These are phyloP conservation scores for Candida berthetii DNA, from an alignment of 805 yeast genomes.

Conservation along the genomic window DNA sequence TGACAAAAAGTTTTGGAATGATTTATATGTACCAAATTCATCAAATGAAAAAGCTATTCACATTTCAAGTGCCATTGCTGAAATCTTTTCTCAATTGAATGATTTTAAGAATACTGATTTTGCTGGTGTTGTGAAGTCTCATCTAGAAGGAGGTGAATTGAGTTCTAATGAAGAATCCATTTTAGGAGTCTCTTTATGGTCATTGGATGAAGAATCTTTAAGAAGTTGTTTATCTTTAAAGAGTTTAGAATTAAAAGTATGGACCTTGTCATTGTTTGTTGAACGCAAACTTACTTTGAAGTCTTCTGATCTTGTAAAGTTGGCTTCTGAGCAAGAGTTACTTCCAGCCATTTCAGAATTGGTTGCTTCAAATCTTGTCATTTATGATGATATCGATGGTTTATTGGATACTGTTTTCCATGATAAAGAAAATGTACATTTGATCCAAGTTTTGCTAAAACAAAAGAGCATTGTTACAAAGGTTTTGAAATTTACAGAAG, in stretches of 20 bases:
- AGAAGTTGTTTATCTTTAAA: slow-evolving; percentile 4
- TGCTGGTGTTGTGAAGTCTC: slow-evolving; percentile 4
- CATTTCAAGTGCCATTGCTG: slow-evolving; percentile 26
- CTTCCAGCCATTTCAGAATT: slow-evolving; percentile 5
- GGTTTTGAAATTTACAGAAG: slow-evolving; percentile 3
- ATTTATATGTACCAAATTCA: slow-evolving; percentile 9
- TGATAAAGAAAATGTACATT: slow-evolving; percentile 5
- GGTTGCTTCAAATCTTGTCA: slow-evolving; percentile 9
- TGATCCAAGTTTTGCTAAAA: slow-evolving; percentile 10
- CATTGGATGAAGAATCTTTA: slow-evolving; percentile 9
- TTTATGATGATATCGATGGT: slow-evolving; percentile 6
- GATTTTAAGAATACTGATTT: slow-evolving; percentile 10
- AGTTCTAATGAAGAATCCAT: slow-evolving; percentile 9
- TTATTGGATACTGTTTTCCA: slow-evolving; percentile 5
- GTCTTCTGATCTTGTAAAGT: slow-evolving; percentile 3
- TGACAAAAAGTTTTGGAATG: slow-evolving; percentile 22
- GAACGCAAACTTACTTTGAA: slow-evolving; percentile 11
- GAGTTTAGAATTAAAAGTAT: slow-evolving; percentile 3
- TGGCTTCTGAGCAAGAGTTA: slow-evolving; percentile 1
- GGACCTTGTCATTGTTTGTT: slow-evolving; percentile 8
- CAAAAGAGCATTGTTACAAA: background rate
- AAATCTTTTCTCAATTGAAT: slow-evolving; percentile 27
- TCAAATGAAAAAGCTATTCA: slow-evolving; percentile 20
- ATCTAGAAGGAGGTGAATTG: background rate
- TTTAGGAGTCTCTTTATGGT: slow-evolving; percentile 22